Evolutionary conservation across 2,329 filamentous ascomycete genomes (phyloP).

Genomic region (Tetracladium maxilliforme): DNA sequence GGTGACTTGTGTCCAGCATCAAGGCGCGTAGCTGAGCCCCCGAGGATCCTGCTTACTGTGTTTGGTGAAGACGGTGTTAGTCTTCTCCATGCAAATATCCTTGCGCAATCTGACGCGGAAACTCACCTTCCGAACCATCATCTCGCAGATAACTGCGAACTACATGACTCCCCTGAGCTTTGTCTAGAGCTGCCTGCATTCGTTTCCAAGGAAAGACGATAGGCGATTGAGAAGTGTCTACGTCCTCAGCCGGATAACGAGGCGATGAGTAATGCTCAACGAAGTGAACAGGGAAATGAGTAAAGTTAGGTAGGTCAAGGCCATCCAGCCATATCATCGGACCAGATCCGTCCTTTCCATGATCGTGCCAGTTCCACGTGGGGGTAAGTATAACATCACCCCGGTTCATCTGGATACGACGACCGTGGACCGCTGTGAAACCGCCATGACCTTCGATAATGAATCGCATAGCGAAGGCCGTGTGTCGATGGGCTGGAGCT

Average conservation of each 20-base stretch:
- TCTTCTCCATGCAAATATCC: background rate
- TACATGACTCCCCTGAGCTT: conserved; percentile 11
- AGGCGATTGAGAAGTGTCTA: conserved; percentile 17
- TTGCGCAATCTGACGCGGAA: too few relatives aligned
- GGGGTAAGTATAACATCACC: conserved; percentile 43
- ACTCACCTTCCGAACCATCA: conserved; percentile 17
- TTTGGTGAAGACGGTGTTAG: background rate
- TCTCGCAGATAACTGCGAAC: conserved; percentile 16
- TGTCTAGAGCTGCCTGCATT: conserved; percentile 22
- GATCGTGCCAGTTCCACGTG: conserved; percentile 44
- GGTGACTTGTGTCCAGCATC: conserved; percentile 19
- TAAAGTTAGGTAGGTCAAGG: conserved; percentile 35
- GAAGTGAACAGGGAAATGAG: conserved; percentile 35
- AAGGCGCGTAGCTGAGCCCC: conserved; percentile 29
- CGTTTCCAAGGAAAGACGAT: conserved; percentile 24
- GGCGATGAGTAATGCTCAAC: conserved; percentile 30
- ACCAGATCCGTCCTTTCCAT: conserved; percentile 37
- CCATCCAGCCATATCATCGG: conserved; percentile 44
- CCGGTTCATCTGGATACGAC: conserved; percentile 30
- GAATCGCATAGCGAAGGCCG: conserved; percentile 39
- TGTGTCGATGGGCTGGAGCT: conserved; percentile 38
- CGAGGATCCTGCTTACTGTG: conserved; percentile 28
- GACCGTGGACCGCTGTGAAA: conserved; percentile 41
- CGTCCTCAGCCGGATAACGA: conserved; percentile 31
- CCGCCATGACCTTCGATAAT: conserved; percentile 40